Base-by-base conservation (phyloP, 2,329 filamentous ascomycete species). In the Hyphodiscus sp. region DNA sequence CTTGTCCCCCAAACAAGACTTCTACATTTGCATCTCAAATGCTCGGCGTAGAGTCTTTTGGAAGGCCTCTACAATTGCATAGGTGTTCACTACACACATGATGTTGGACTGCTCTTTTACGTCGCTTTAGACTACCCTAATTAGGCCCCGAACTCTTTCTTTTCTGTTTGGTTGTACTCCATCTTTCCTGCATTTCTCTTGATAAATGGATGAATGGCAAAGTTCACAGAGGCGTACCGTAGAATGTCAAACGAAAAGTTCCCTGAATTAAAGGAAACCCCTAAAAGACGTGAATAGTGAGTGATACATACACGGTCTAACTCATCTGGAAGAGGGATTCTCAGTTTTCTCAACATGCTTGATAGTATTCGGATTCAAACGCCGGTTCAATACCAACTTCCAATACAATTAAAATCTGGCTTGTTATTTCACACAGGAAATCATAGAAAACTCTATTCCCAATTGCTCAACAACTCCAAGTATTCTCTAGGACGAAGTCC, bases 71-170 rank as follows among this genome's bases (percentile, higher is more conserved):
- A 43, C 47, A 47, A 50, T 63, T 60, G 59, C 59, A 61, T 61
- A 56, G 54, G 58, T 55, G 55, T 58, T 58, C 33, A 38, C 33
- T 55, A 57, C 56, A 51, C 49, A 50, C 55, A 57, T 59, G 47
- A 61, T 58, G 54, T 53, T 53, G 42, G 48, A 48, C 46, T 49
- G 50, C 56, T 57, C 56, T 62, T 53, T 46, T 58, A n/a, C 13
- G 33, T 52, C 54, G 55, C 58, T 61, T 61, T 67, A 67, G 65
- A 67, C 61, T 63, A 64, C 55, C 59, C 60, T 64, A 64, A 66
- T 66, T 52, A 53, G 58, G 61, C 57, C 53, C 57, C 52, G 55
- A 58, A 57, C 48, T 46, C 45, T 51, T 53, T 52, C 51, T 55
- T 29, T 52, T 49, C 41, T 20, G 26, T 54, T 50, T 47, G 50